phyloP scores from a whole-genome alignment of 768 basidiomycete genomes.

The Serpula lacrymans region DNA sequence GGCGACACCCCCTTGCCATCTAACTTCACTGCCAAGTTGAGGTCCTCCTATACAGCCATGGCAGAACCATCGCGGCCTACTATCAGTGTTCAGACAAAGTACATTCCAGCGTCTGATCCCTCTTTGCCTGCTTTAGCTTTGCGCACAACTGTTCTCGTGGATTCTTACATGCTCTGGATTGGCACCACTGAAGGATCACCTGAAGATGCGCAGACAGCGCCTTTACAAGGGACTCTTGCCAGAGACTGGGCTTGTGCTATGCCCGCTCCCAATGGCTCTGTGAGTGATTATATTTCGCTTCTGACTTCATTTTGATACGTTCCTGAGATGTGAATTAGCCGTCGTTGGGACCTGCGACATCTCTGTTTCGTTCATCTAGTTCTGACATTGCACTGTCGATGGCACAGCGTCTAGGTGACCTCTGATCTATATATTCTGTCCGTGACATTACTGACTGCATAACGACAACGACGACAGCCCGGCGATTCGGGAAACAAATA shows the following conservation, averaged over 20 bases:
- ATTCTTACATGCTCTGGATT: slow-evolving; percentile 82
- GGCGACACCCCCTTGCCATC: neutral
- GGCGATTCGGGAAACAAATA: slow-evolving; percentile 61
- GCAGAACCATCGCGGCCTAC: slow-evolving; percentile 10
- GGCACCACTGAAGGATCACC: slow-evolving; percentile 51
- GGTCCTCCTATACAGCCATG: neutral
- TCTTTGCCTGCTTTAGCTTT: slow-evolving; percentile 58
- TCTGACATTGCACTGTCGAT: slow-evolving; percentile 68
- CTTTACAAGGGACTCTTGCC: slow-evolving; percentile 53
- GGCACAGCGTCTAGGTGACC: slow-evolving; percentile 76
- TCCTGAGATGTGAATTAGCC: slow-evolving; percentile 1
- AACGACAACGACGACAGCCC: slow-evolving; percentile 57
- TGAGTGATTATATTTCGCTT: slow-evolving; percentile 14
- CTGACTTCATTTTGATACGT: neutral
- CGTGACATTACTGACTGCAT: neutral
- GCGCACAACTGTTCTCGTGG: slow-evolving; percentile 62
- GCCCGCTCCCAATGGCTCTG: slow-evolving; percentile 41
- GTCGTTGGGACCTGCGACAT: slow-evolving; percentile 43
- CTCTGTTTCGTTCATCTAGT: slow-evolving; percentile 58
- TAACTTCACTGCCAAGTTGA: neutral
- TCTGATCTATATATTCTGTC: slow-evolving; percentile 7
- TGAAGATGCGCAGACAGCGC: slow-evolving; percentile 46
- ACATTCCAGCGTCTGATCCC: slow-evolving; percentile 47
- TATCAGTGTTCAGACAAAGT: slow-evolving; percentile 46
- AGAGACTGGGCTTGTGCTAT: slow-evolving; percentile 84